phyloP scores from a whole-genome alignment of 129 eudicot genomes.

The Lonicera japonica region DNA sequence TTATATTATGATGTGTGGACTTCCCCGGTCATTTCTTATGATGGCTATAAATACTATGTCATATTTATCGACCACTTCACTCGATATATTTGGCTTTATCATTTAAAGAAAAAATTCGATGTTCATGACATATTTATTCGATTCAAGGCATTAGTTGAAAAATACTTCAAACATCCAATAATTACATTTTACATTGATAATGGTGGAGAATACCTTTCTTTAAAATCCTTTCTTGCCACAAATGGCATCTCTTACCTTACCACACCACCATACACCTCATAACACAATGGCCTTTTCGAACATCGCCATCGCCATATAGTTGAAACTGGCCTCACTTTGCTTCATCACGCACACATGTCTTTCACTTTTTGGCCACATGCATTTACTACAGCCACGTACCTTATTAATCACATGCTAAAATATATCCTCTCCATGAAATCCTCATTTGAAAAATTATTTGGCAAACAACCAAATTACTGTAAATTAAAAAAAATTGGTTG shows the following conservation, averaged over 20 bases:
- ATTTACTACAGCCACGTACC: no score
- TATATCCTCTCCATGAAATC: no score
- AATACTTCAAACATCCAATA: not conserved
- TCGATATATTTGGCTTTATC: not conserved
- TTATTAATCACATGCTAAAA: no score
- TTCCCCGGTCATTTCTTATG: not conserved
- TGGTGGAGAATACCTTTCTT: not conserved
- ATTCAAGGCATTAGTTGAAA: conserved; percentile 1
- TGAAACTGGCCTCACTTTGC: no score
- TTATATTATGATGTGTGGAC: conserved; percentile 7
- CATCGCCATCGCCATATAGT: not conserved
- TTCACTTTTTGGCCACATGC: no score
- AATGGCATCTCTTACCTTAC: not conserved
- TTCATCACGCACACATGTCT: no score
- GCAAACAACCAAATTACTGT: no score
- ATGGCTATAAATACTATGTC: conserved; percentile 4
- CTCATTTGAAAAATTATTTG: no score
- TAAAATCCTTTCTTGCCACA: not conserved
- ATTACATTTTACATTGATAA: not conserved
- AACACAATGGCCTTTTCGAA: not conserved
- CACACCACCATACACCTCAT: not conserved
- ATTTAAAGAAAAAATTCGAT: not conserved
- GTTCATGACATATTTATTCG: not conserved
- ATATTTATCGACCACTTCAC: conserved; percentile 8
- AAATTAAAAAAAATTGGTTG: no score